Evolutionary conservation across 306 rosid genomes (phyloP), one percentile per base, ranked within the genome.

Genomic region (Senna tora): DNA sequence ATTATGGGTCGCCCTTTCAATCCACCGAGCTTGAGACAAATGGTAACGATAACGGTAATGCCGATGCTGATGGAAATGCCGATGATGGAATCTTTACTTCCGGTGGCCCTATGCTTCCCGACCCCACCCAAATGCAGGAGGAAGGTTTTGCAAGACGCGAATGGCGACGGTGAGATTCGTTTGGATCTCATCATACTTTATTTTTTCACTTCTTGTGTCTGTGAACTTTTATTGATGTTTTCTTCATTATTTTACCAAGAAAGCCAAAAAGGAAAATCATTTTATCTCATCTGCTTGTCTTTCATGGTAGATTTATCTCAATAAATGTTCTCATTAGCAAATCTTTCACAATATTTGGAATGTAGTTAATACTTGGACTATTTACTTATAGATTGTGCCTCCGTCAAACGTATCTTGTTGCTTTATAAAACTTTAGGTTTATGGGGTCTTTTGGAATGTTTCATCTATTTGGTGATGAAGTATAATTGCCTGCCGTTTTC

Each of bases 141-240:
- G 93, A 88, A 77, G 78, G 90, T 33, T 59, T 55, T 64, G 87
- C 85, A 5, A 75, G 85, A 38, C 87, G 87, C 17, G 93, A 85
- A 59, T 83, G 93, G 93, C 80, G 90, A 15, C 90, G 87, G 93
- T 88, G 65, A 76, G 93, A 75, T 77, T 58, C 30, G 15, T 36
- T 25, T 53, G 49, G 33, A 42, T 42, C 28, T 64, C 7, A 32
- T 58, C 56, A 10, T 1, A 36, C 3, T 34, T 21, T 7, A n/a
- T 8, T 2, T 15, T 59, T 4, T 47, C 42, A 2, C 7, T 19
- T 6, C 2, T 45, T 42, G 65, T 7, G 16, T 58, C n/a, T 58
- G 19, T 15, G 53, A 15, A 5, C 53, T 15, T n/a, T n/a, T 47
- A 47, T 47, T 45, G 36, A 19, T 52, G 9, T 52, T 52, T 10